A percentile compares a stretch with the other conserved stretches of the same genome.
These are phyloP conservation scores for Pittosporum tobira DNA, from an alignment of 129 eudicot species.

Conservation along the genomic window DNA sequence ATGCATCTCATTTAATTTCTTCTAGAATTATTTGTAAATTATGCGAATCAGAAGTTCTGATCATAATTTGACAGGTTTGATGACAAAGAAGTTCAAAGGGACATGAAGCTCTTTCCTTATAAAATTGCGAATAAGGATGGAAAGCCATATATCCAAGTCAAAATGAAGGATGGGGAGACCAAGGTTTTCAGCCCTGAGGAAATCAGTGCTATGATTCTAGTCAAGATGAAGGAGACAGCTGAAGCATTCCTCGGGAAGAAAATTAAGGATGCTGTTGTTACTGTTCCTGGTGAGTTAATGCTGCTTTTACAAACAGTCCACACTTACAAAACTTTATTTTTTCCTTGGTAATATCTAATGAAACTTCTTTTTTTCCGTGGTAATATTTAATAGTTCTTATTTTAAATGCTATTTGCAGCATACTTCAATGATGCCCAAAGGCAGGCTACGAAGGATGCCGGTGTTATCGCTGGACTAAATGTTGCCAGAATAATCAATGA, in stretches of 20 bases:
- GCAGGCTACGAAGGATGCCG: conserved; percentile 68
- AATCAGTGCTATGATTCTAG: conserved; percentile 49
- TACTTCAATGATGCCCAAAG: conserved; percentile 67
- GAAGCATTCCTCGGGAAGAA: conserved; percentile 58
- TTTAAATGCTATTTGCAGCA: conserved; percentile 22
- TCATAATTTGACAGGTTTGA: conserved; percentile 34
- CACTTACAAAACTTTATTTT: not conserved
- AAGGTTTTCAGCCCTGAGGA: conserved; percentile 66
- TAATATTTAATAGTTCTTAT: not conserved
- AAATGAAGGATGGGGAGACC: conserved; percentile 45
- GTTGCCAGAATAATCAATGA: conserved; percentile 52
- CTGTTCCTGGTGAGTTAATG: conserved; percentile 45
- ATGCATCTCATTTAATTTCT: not conserved
- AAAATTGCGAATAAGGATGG: conserved; percentile 47
- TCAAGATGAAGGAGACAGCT: conserved; percentile 61
- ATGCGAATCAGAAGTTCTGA: not conserved
- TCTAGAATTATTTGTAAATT: not conserved
- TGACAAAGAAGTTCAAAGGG: conserved; percentile 51
- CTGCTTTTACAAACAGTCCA: not conserved
- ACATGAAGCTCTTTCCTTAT: conserved; percentile 45
- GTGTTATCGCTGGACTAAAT: conserved; percentile 50
- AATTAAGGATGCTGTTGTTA: conserved; percentile 53
- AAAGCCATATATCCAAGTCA: conserved; percentile 47
- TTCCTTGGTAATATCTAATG: too few relatives aligned
- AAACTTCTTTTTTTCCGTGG: not conserved